Evolutionary conservation across 2,329 filamentous ascomycete genomes (phyloP).

Genomic region (Aspergillus floridensis): DNA sequence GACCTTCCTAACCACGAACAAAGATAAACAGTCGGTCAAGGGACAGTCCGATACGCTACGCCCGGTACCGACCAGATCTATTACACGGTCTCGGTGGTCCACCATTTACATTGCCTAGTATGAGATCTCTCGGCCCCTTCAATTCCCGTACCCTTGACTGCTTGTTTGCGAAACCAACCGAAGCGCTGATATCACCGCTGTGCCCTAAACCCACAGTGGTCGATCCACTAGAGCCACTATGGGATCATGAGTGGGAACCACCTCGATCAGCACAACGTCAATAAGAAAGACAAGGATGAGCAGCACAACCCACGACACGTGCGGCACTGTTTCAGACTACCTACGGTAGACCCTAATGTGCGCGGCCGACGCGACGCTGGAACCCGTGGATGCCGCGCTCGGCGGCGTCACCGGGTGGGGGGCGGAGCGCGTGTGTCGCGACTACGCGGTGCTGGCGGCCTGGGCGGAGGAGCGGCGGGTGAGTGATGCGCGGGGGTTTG

Average conservation of each 20-base stretch:
- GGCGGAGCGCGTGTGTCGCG: too few relatives aligned
- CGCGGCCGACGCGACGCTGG: not conserved
- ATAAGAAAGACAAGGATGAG: not conserved
- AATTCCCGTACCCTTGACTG: too few relatives aligned
- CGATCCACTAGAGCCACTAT: not conserved
- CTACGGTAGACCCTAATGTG: not conserved
- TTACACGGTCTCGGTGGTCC: not conserved
- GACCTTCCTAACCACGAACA: too few relatives aligned
- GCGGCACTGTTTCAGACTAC: not conserved
- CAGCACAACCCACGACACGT: not conserved
- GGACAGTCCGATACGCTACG: too few relatives aligned
- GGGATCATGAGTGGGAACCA: not conserved
- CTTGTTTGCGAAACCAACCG: too few relatives aligned
- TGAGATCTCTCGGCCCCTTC: not conserved
- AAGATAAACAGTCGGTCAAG: too few relatives aligned
- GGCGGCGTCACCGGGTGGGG: too few relatives aligned
- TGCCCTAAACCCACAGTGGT: not conserved
- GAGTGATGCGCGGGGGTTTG: too few relatives aligned
- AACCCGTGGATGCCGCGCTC: not conserved
- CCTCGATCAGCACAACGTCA: not conserved
- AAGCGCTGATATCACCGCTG: too few relatives aligned
- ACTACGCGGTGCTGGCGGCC: too few relatives aligned
- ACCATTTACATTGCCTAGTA: not conserved
- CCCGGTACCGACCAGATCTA: too few relatives aligned
- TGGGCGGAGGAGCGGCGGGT: too few relatives aligned